Evolutionary conservation across 345 rosid genomes (phyloP), one percentile per base, ranked within the genome.

Genomic region (Gossypium thurberi): DNA sequence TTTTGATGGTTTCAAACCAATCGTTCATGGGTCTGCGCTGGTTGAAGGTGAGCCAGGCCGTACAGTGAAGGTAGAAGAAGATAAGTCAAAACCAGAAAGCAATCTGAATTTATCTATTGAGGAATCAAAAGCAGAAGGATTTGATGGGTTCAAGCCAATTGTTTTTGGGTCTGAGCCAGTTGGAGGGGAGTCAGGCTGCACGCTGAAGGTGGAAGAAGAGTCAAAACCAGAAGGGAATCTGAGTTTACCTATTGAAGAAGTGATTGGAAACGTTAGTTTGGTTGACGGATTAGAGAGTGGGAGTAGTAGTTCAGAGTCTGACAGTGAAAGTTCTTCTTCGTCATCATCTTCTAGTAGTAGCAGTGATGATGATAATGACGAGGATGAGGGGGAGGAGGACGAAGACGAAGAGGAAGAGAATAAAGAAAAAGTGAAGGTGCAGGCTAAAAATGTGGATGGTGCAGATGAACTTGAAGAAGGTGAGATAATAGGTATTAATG

Each of bases 211-310:
- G 71, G 87, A 81, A 73, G 81, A 68, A 37, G 78, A 69, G 70
- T 53, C 65, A 62, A 82, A 74, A 28, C 68, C 77, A 57, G 78
- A 65, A 73, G 81, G 61, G 61, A 40, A 71, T 42, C 73, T 81
- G 76, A 82, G 80, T 23, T 75, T 77, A 69, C 83, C 72, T 57
- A 57, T 57, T 57, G 62, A 10, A 15, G 62, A 83, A 72, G 82
- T 77, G 55, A 70, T 93, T 74, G 82, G 75, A 47, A 84, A 79
- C 71, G 85, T 85, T 50, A 81, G 82, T 71, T 86, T 87, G 79
- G 65, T 60, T 69, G 75, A 69, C 44, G 67, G 42, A 50, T 33
- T 28, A 14, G 70, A 76, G 9, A 84, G 74, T 67, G 80, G 63
- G 23, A 50, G 67, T 48, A 67, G 77, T 48, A 56, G 77, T 75